These are phyloP conservation scores for Coemansia brasiliensis DNA, from an alignment of 192 early-diverging fungal species.

Conservation along the genomic window DNA sequence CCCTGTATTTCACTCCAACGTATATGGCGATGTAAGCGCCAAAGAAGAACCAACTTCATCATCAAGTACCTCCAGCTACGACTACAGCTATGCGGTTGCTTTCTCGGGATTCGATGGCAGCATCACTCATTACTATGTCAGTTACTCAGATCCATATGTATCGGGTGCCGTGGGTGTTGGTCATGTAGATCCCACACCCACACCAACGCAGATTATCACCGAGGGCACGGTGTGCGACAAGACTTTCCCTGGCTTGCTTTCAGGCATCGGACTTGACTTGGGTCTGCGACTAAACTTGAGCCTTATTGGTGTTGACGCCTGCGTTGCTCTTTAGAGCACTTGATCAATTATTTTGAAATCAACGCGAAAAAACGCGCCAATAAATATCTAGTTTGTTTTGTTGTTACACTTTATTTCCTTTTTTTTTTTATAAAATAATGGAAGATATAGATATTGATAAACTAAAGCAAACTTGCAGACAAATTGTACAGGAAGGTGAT, in stretches of 20 bases:
- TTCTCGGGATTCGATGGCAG: conserved; percentile 40
- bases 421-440: conserved; percentile 9
- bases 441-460: conserved; percentile 10
- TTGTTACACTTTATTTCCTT: conserved; percentile 3
- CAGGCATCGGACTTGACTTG: conserved; percentile 33
- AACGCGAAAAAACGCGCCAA: background rate
- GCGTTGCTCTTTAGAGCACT: conserved; percentile 33
- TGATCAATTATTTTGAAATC: background rate
- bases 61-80: conserved; percentile 20
- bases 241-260: conserved; percentile 38
- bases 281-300: conserved; percentile 1
- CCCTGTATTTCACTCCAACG: background rate
- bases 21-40: background rate
- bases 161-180: conserved; percentile 42
- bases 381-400: background rate
- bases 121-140: conserved; percentile 49
- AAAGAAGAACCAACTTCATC: background rate
- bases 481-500: conserved; percentile 36
- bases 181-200: conserved; percentile 24
- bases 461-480: conserved; percentile 19
- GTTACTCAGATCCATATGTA: conserved; percentile 47
- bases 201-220: conserved; percentile 1
- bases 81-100: conserved; percentile 36
- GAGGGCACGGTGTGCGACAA: conserved; percentile 23
- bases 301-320: conserved; percentile 41